Evolutionary conservation across 257 asterid species (phyloP), one percentile per base, ranked within the genome.

Genomic region (Scutellaria baicalensis): DNA sequence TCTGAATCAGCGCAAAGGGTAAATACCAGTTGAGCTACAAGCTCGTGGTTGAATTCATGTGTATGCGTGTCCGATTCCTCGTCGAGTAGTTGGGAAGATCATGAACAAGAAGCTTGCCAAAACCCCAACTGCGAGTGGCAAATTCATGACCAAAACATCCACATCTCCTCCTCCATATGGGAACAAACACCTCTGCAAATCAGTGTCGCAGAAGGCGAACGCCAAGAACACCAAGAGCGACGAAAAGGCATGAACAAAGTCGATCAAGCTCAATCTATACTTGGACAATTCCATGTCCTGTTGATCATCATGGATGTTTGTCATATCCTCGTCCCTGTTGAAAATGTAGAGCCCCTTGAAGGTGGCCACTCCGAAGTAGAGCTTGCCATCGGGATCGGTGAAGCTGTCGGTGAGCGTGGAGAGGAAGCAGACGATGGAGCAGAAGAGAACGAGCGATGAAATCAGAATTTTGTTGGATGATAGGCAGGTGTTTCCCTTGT

Each of bases 21-120:
- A n/a, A n/a, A n/a, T n/a, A n/a, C n/a, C n/a, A n/a, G n/a, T n/a
- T n/a, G n/a, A n/a, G n/a, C n/a, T n/a, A n/a, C n/a, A n/a, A n/a
- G n/a, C n/a, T n/a, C n/a, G n/a, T n/a, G n/a, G n/a, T n/a, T n/a
- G n/a, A n/a, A n/a, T n/a, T n/a, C n/a, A n/a, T n/a, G n/a, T n/a
- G n/a, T n/a, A n/a, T n/a, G n/a, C n/a, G n/a, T 73, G 79, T 9
- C 92, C 92, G 20, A 87, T 79, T 20, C 96, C 94, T 64, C 87
- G 75, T 0, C 96, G 85, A 3, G 83, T 79, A n/a, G 92, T 80
- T 0, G 90, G 96, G 35, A 87, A 85, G 21, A 85, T 42, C 59
- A 69, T 36, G 74, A 89, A 85, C 77, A 89, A 67, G 78, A 85
- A 81, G 74, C 84, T 83, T 4, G 96, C 58, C n/a, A 83, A 70